These are phyloP conservation scores for Oryza australiensis DNA, from an alignment of 176 grass and related monocot species.

Conservation along the genomic window DNA sequence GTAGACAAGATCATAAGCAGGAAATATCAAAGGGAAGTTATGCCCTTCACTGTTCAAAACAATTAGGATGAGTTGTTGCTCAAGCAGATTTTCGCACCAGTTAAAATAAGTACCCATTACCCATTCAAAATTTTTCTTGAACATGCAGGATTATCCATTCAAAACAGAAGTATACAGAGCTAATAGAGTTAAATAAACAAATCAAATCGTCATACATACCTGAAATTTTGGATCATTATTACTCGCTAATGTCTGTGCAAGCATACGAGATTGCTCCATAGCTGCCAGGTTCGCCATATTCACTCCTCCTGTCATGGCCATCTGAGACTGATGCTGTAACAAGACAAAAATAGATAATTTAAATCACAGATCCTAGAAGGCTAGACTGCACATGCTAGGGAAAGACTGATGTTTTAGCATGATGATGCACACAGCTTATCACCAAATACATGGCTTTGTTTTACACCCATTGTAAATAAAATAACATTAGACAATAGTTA, in stretches of 20 bases:
- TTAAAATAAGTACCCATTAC: slow-evolving; percentile 1
- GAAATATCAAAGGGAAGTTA: background rate
- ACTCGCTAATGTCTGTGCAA: slow-evolving; percentile 87
- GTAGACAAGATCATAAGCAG: background rate
- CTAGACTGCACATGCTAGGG: slow-evolving; percentile 21
- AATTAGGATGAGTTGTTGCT: slow-evolving; percentile 32
- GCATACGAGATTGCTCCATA: slow-evolving; percentile 95
- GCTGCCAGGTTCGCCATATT: slow-evolving; percentile 65
- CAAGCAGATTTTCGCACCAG: slow-evolving; percentile 27
- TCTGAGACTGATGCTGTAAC: slow-evolving; percentile 79
- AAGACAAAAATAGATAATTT: slow-evolving; percentile 21
- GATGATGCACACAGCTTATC: background rate
- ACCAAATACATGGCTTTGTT: slow-evolving; percentile 5
- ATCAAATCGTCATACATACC: slow-evolving; percentile 49
- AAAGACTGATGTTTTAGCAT: slow-evolving; percentile 25
- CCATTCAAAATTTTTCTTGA: background rate
- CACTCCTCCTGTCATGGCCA: slow-evolving; percentile 64
- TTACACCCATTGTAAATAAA: slow-evolving; percentile 2
- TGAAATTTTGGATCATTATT: slow-evolving; percentile 96
- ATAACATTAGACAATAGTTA: slow-evolving; percentile 1
- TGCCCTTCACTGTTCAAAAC: background rate
- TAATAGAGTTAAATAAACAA: slow-evolving; percentile 29
- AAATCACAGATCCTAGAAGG: slow-evolving; percentile 23
- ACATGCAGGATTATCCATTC: background rate
- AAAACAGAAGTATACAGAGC: slow-evolving; percentile 17